A percentile compares a stretch with the other conserved stretches of the same genome.
Conservation (phyloP, 768 basidiomycete genomes). For the Russula olivacea region DNA sequence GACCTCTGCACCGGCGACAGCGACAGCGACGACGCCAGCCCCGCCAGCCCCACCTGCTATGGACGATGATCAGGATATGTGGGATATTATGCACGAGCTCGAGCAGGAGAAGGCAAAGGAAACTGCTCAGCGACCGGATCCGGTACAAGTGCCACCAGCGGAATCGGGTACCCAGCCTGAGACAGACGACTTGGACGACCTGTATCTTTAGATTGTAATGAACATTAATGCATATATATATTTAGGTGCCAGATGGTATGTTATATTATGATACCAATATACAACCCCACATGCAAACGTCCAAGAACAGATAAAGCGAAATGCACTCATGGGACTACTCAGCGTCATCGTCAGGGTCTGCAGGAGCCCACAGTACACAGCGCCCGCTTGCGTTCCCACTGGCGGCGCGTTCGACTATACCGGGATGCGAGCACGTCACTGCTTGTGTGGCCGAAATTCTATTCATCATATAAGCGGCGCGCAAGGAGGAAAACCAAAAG, state of each 20-base stretch:
- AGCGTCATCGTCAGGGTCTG: slow-evolving; percentile 19
- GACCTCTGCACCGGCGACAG: not conserved
- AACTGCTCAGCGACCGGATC: not conserved
- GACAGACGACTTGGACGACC: slow-evolving; percentile 48
- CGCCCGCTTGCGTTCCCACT: slow-evolving; percentile 76
- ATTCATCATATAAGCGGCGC: slow-evolving; percentile 1
- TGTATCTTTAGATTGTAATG: slow-evolving; percentile 41
- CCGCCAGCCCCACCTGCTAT: slow-evolving; percentile 20
- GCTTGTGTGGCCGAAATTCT: slow-evolving; percentile 82
- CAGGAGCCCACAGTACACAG: slow-evolving; percentile 73
- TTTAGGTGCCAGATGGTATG: not conserved
- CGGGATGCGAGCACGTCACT: slow-evolving; percentile 86
- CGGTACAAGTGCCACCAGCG: not conserved
- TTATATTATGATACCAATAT: not conserved
- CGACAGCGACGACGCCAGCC: slow-evolving; percentile 2
- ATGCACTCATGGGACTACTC: not conserved
- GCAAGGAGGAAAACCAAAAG: slow-evolving; percentile 20
- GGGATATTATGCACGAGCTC: slow-evolving; percentile 59
- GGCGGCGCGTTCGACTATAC: slow-evolving; percentile 61
- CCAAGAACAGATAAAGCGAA: not conserved
- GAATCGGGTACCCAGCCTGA: slow-evolving; percentile 6
- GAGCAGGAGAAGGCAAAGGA: slow-evolving; percentile 32
- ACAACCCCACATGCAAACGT: not conserved
- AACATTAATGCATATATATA: not conserved
- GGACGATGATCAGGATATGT: slow-evolving; percentile 62